phyloP scores from a whole-genome alignment of 495 filamentous ascomycete genomes.

The Hypoxylon trugodes region DNA sequence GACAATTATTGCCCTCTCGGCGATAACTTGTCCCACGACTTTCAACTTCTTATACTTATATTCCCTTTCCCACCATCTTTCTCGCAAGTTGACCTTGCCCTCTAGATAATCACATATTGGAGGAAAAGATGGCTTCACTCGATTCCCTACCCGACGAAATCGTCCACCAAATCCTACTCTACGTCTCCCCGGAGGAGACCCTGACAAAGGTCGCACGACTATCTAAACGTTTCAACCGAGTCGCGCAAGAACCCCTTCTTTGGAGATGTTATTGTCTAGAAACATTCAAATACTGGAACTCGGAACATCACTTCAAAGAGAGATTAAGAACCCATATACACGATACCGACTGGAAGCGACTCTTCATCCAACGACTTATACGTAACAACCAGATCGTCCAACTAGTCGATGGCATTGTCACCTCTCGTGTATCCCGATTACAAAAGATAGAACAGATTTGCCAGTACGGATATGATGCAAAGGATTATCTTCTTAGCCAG shows the following conservation, averaged over 20 bases:
- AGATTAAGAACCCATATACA: slow-evolving; percentile 60
- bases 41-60: not conserved
- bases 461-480: slow-evolving; percentile 81
- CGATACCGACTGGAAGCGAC: slow-evolving; percentile 77
- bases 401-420: slow-evolving; percentile 74
- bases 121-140: slow-evolving; percentile 44
- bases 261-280: slow-evolving; percentile 79
- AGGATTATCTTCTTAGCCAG: slow-evolving; percentile 80
- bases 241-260: slow-evolving; percentile 74
- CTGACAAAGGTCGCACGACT: slow-evolving; percentile 62
- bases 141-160: slow-evolving; percentile 74
- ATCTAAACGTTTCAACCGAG: slow-evolving; percentile 68
- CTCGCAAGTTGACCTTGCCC: not conserved
- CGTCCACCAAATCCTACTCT: slow-evolving; percentile 71
- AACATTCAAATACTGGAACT: slow-evolving; percentile 77
- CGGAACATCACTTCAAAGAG: slow-evolving; percentile 66
- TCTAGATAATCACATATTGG: not conserved
- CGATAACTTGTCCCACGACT: slow-evolving; percentile 12
- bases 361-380: slow-evolving; percentile 69
- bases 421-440: slow-evolving; percentile 71
- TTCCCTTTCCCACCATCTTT: not conserved
- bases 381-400: slow-evolving; percentile 63
- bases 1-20: slow-evolving; percentile 16
- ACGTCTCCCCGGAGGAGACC: slow-evolving; percentile 63
- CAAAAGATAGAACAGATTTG: slow-evolving; percentile 73